phyloP scores from a whole-genome alignment of 345 rosid genomes.

The Carallia pectinifolia region DNA sequence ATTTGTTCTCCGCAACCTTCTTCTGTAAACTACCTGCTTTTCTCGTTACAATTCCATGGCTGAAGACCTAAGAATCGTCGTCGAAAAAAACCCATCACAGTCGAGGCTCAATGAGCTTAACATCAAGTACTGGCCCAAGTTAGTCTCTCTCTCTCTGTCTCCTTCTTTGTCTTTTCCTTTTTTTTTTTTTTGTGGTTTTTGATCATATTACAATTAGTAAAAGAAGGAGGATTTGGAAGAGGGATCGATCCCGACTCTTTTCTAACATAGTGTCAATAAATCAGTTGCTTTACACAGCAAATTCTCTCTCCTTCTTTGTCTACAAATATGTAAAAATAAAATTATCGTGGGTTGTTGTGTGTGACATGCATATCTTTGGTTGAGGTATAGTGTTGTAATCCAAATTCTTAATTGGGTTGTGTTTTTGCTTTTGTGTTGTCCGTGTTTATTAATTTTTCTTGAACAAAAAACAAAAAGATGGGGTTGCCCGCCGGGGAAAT shows the following conservation, averaged over 20 bases:
- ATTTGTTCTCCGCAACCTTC: no score
- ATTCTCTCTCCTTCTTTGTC: no score
- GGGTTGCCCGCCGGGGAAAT: slow-evolving; percentile 90
- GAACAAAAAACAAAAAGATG: slow-evolving; percentile 37
- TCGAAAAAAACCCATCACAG: slow-evolving; percentile 69
- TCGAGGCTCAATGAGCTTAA: slow-evolving; percentile 62
- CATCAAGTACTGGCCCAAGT: slow-evolving; percentile 98
- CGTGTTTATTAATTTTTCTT: not conserved
- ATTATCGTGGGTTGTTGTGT: not conserved
- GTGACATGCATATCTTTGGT: not conserved
- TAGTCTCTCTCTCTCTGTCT: slow-evolving; percentile 18
- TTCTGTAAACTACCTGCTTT: no score
- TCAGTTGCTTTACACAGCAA: no score
- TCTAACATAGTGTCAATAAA: no score
- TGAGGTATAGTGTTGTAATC: not conserved
- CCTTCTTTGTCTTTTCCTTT: not conserved
- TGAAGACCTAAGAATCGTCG: slow-evolving; percentile 51
- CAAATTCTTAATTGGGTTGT: not conserved
- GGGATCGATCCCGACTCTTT: no score
- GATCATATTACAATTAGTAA: no score
- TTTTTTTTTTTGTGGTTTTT: no score
- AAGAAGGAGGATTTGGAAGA: no score
- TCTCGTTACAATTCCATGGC: slow-evolving; percentile 27
- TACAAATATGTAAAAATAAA: no score
- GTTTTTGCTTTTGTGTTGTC: not conserved